Percentiles rank a stretch among this genome's conserved stretches.
These are phyloP conservation scores for Plasmodium vivax DNA, from an alignment of 169 alveolate species.

Conservation along the genomic window DNA sequence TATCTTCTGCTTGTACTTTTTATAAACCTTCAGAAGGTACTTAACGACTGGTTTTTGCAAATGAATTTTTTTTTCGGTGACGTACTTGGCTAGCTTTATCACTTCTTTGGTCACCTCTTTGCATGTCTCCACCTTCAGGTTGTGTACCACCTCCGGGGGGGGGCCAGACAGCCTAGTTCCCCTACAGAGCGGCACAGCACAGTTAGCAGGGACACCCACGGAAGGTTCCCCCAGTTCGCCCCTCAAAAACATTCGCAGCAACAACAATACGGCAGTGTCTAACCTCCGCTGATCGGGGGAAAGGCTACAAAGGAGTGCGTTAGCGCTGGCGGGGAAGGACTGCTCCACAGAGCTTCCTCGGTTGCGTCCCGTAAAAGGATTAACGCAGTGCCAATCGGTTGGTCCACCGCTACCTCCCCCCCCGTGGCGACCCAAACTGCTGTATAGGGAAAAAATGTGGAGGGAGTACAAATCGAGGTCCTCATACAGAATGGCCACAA, in stretches of 20 bases:
- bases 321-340: not conserved
- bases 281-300: not conserved
- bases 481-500: conserved; percentile 35
- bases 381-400: not conserved
- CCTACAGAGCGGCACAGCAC: not conserved
- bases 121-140: conserved; percentile 17
- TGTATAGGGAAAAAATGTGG: conserved; percentile 32
- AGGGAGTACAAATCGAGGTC: conserved; percentile 32
- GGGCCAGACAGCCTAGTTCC: not conserved
- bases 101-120: conserved; percentile 56
- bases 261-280: conserved; percentile 16
- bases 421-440: not conserved
- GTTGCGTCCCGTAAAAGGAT: not conserved
- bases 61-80: conserved; percentile 15
- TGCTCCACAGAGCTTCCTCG: not conserved
- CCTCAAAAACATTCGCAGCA: conserved; percentile 12
- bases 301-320: not conserved
- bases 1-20: conserved; percentile 23
- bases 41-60: conserved; percentile 11
- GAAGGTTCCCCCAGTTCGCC: not conserved
- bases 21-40: conserved; percentile 21
- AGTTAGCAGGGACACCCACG: not conserved
- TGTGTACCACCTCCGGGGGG: not conserved
- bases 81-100: conserved; percentile 17
- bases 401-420: not conserved